These are phyloP conservation scores for Sporisorium exsertum DNA, from an alignment of 1,284 basidiomycete genomes.

Conservation along the genomic window DNA sequence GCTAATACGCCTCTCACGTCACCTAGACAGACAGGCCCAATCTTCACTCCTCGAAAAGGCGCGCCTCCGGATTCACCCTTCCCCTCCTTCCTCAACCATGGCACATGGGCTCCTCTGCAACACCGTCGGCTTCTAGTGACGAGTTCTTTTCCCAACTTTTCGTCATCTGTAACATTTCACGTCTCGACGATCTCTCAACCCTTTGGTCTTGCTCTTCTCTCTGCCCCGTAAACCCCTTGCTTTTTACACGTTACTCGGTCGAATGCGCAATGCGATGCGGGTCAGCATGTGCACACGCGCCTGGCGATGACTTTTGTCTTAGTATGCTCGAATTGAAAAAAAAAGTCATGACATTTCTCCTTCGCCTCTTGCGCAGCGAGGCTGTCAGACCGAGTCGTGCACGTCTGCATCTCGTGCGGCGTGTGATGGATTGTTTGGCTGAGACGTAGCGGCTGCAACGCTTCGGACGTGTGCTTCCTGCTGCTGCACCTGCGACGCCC, in stretches of 20 bases:
- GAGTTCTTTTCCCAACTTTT: not conserved
- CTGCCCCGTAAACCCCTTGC: not conserved
- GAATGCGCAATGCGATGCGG: not conserved
- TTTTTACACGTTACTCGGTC: not conserved
- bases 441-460: not conserved
- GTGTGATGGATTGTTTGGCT: not conserved
- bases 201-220: not conserved
- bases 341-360: not conserved
- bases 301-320: constrained; percentile 13
- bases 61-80: not conserved
- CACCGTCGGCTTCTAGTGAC: not conserved
- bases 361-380: not conserved
- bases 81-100: not conserved
- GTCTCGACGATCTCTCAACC: constrained; percentile 1
- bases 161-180: constrained; percentile 1
- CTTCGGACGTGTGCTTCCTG: constrained; percentile 15
- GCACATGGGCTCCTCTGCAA: not conserved
- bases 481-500: constrained; percentile 8
- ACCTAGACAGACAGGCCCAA: not conserved
- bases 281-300: not conserved
- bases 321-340: constrained; percentile 17
- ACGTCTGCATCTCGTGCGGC: not conserved
- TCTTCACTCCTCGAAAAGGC: not conserved
- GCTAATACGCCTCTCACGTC: not conserved
- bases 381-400: not conserved